Evolutionary conservation across 805 yeast genomes (phyloP).

Genomic region (Ogataea neopini): DNA sequence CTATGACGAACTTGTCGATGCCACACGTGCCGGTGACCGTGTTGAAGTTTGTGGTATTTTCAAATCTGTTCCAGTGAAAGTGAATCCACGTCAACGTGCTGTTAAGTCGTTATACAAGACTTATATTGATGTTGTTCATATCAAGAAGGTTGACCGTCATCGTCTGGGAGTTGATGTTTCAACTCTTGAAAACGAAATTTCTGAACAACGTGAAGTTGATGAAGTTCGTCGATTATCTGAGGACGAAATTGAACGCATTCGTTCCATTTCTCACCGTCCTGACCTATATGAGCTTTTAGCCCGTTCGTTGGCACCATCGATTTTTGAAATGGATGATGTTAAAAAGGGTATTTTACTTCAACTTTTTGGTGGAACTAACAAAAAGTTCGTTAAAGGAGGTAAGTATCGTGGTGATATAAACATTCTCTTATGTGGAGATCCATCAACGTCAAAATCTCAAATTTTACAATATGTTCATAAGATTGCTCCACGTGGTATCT

Average conservation of each 20-base stretch:
- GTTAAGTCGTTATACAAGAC: conserved; percentile 86
- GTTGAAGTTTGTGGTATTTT: conserved; percentile 94
- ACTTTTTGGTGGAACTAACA: conserved; percentile 93
- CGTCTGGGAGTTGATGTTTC: conserved; percentile 80
- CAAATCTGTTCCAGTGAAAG: conserved; percentile 87
- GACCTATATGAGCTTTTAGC: conserved; percentile 87
- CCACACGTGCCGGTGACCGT: conserved; percentile 95
- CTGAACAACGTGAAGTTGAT: conserved; percentile 70
- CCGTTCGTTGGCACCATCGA: conserved; percentile 94
- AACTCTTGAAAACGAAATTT: conserved; percentile 59
- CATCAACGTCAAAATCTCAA: conserved; percentile 96
- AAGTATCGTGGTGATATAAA: conserved; percentile 95
- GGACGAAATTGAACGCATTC: conserved; percentile 67
- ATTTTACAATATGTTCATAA: conserved; percentile 92
- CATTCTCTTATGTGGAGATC: conserved; percentile 92
- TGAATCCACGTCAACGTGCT: conserved; percentile 81
- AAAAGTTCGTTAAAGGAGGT: conserved; percentile 86
- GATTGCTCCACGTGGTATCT: conserved; percentile 96
- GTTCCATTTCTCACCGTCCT: conserved; percentile 59
- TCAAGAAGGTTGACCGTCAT: conserved; percentile 79
- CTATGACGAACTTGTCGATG: conserved; percentile 93
- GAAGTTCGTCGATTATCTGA: conserved; percentile 67
- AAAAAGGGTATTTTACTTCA: conserved; percentile 93
- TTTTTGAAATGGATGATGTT: conserved; percentile 94
- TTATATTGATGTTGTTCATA: conserved; percentile 90